Base-by-base conservation (phyloP, 768 basidiomycete genomes). In the Phaffia tasmanica region DNA sequence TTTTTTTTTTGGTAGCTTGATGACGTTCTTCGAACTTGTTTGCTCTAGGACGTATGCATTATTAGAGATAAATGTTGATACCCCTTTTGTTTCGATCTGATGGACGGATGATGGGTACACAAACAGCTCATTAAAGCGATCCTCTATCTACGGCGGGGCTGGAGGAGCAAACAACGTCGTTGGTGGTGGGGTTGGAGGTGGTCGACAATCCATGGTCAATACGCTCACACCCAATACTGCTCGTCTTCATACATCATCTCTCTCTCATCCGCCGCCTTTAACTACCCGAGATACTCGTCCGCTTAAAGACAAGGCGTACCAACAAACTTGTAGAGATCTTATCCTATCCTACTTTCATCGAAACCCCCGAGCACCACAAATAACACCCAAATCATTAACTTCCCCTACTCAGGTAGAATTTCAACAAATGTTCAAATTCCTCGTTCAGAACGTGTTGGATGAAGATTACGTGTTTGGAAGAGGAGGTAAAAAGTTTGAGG, bases 391-490 rank as follows among this genome's bases (percentile, higher is more conserved):
- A 64, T 84, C 84, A 1, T 79, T 95, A 3, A 79, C 81, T 56
- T 87, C 84, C 57, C 89, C 93, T 56, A 88, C 89, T 3, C 85
- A 84, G 21, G 88, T 89, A 70, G 90, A 93, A 70, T 97, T 89
- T 73, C 84, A 88, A 32, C 78, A 81, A 1, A 87, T 97, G 51
- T 91, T 95, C 74, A 83, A 87, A 63, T 85, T 85, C 68, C 81
- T 98, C 18, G 80, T 91, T 35, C 74, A 78, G 19, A 81, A 81
- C 29, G 50, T 72, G 15, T 78, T 92, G 16, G 92, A 97, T 73
- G 85, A 87, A 6, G 79, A 78, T 63, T 84, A 85, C 49, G 70
- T 77, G 79, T 82, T n/a, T 79, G 81, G 69, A 79, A 81, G 72
- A 35, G 77, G 81, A 62, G 79, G 79, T 42, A 79, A 78, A 70